phyloP scores from a whole-genome alignment of 2,329 filamentous ascomycete species.

The Trichoderma citrinoviride region DNA sequence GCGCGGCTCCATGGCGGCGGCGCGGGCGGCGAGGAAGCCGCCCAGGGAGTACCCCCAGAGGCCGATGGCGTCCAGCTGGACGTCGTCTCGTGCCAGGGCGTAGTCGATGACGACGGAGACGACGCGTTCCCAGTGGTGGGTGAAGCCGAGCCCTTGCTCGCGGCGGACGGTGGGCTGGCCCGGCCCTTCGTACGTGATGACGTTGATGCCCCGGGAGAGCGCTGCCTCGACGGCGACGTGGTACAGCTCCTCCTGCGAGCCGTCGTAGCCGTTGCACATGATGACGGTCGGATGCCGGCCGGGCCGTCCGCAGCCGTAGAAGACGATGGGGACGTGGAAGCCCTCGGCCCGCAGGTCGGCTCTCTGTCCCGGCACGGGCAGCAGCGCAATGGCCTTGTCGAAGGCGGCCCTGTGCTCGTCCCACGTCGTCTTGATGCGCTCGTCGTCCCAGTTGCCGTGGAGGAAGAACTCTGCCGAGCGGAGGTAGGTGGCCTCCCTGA shows the following conservation, averaged over 20 bases:
- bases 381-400: conserved; percentile 36
- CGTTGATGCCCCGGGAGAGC: conserved; percentile 40
- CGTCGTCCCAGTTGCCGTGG: conserved; percentile 40
- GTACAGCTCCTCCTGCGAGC: conserved; percentile 42
- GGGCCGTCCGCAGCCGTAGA: conserved; percentile 27
- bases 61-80: conserved; percentile 35
- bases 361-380: conserved; percentile 35
- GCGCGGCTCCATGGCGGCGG: conserved; percentile 45
- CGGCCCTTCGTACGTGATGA: conserved; percentile 46
- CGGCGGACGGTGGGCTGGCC: conserved; percentile 44
- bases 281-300: conserved; percentile 37
- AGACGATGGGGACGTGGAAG: conserved; percentile 38
- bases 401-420: conserved; percentile 37
- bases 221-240: conserved; percentile 36
- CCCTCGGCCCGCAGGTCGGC: conserved; percentile 32
- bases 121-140: conserved; percentile 43
- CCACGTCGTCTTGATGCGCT: conserved; percentile 40
- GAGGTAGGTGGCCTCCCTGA: conserved; percentile 44
- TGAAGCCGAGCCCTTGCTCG: conserved; percentile 44
- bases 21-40: conserved; percentile 40
- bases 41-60: conserved; percentile 43
- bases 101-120: conserved; percentile 43
- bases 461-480: conserved; percentile 44
- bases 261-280: conserved; percentile 43
- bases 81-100: conserved; percentile 28